These are phyloP conservation scores for Asterella californica DNA, from an alignment of 225 moss, liverwort and hornwort species.

Conservation along the genomic window DNA sequence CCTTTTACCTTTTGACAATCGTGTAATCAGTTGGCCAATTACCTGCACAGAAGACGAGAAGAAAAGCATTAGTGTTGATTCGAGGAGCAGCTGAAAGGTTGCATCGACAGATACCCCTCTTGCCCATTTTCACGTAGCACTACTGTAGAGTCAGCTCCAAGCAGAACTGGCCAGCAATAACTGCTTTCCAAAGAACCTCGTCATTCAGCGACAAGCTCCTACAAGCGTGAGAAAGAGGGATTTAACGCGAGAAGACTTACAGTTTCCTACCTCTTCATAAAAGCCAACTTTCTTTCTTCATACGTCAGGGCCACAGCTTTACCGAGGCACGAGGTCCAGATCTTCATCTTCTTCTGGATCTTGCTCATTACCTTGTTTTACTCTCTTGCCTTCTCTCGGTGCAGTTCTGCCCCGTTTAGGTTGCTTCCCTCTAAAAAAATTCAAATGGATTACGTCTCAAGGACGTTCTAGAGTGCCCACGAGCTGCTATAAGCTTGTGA, in stretches of 20 bases:
- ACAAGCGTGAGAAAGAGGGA: neutral
- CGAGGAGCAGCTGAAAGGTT: neutral
- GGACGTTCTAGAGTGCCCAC: neutral
- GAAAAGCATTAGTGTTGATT: neutral
- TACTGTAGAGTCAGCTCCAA: neutral
- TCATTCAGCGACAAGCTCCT: neutral
- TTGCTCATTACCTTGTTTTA: conserved; percentile 89
- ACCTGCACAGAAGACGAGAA: conserved; percentile 5
- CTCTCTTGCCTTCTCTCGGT: conserved; percentile 90
- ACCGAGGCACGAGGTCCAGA: conserved; percentile 54
- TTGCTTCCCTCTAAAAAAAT: conserved; percentile 71
- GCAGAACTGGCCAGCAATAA: neutral
- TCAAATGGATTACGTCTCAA: neutral
- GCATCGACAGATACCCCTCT: neutral
- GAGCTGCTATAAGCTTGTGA: neutral
- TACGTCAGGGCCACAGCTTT: conserved; percentile 9
- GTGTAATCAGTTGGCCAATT: conserved; percentile 3
- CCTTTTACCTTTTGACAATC: neutral
- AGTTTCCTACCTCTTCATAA: no score
- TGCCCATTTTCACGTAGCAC: neutral
- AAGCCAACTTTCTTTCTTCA: no score
- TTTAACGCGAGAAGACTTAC: neutral
- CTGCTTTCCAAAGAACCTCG: neutral
- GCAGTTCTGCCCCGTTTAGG: conserved; percentile 80
- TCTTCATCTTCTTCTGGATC: conserved; percentile 94